Base-by-base conservation (phyloP, 192 early-diverging fungal genomes). In the Phlyctochytrium bullatum region DNA sequence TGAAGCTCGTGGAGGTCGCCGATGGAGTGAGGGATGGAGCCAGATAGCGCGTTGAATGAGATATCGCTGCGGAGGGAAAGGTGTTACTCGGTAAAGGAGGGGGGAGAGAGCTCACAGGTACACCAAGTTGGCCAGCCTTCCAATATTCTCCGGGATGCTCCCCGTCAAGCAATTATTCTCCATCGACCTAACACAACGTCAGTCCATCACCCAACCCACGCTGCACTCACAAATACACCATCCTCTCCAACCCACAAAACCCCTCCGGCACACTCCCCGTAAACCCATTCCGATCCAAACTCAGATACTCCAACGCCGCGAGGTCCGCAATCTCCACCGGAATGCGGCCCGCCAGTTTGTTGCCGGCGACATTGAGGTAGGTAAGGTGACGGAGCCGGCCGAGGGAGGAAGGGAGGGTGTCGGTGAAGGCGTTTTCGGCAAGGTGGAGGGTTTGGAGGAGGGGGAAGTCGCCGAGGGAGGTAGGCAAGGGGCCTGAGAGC, bases 141-240 rank as follows among this genome's bases (percentile, higher is more conserved):
- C 25, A 17, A 62, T 62, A 33, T 62, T 33, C 14, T 27, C 4
- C 24, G 60, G 60, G 20, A 62, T 62, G 60, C 6, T 20, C 10
- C 40, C 40, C 10, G 6, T 47, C 10, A 47, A 47, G 6, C 20
- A 14, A 20, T 47, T 47, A 20, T 6, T 14, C 20, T 47, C 40
- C 40, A 20, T 47, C 20, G 40, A 47, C 10, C 40, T 47, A 20
- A 20, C 40, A 14, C 20, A 47, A 14, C 6, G 6, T 6, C 6
- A 47, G 40, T 20, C 20, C 10, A 6, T 47, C 40, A 47, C 40
- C 6, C 40, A 20, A 14, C 10, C 40, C 6, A 20, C 10, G 6
- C 6, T 14, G 40, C 10, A 20, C 40, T 47, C 20, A 47, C 40
- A 47, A 20, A 20, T 47, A 47, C 20, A 6, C 20, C 20, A 47